Evolutionary conservation across 306 rosid species (phyloP).

Genomic region (Malus sieversii): DNA sequence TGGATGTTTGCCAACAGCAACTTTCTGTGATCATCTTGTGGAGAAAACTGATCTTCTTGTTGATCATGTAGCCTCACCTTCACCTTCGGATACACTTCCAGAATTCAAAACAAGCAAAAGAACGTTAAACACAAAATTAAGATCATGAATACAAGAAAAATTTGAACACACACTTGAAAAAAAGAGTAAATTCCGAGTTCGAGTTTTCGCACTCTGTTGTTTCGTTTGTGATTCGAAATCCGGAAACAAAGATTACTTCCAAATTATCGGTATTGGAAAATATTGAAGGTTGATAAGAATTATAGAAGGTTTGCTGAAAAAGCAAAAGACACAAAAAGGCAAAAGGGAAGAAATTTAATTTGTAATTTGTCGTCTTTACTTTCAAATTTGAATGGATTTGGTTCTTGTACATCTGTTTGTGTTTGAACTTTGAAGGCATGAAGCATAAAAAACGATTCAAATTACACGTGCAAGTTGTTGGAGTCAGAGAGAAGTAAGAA

Average conservation of each 20-base stretch:
- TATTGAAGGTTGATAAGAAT: background rate
- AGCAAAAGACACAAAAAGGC: background rate
- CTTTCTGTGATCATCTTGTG: slow-evolving; percentile 16
- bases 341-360: background rate
- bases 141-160: background rate
- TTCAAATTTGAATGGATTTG: slow-evolving; percentile 10
- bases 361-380: background rate
- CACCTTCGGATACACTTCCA: slow-evolving; percentile 48
- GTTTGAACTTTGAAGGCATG: background rate
- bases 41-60: slow-evolving; percentile 24
- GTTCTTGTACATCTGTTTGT: no score
- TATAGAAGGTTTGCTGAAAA: no score
- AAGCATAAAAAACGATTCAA: background rate
- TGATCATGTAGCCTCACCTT: slow-evolving; percentile 32
- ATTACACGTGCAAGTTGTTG: background rate
- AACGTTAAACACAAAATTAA: background rate
- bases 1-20: slow-evolving; percentile 6
- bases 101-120: background rate
- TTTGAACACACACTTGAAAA: no score
- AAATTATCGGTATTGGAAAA: background rate
- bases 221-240: background rate
- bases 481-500: slow-evolving; percentile 11
- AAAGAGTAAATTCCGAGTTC: no score
- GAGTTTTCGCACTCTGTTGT: background rate
- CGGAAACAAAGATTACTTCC: background rate